Percentiles rank a stretch among this genome's conserved stretches.
These are phyloP conservation scores for Pleurotus eryngii DNA, from an alignment of 768 basidiomycete species.

Conservation along the genomic window DNA sequence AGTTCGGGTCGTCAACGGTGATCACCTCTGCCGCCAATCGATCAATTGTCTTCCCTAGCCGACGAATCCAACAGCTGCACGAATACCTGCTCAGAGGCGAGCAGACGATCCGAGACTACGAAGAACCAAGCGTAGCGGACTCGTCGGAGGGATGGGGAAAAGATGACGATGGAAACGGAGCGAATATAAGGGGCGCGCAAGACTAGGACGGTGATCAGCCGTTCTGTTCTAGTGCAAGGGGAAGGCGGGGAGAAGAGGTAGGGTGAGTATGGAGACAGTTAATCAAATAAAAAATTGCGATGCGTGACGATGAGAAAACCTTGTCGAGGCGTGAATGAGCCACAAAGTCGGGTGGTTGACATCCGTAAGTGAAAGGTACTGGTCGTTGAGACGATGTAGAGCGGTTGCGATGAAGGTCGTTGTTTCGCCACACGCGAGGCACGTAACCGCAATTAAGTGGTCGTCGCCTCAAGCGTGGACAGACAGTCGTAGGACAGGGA, in stretches of 20 bases:
- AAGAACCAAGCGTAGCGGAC: conserved; percentile 2
- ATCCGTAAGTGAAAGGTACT: conserved; percentile 1
- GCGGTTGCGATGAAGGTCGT: conserved; percentile 44
- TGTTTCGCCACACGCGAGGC: conserved; percentile 77
- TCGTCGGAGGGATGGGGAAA: conserved; percentile 12
- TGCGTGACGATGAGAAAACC: conserved; percentile 21
- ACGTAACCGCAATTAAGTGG: conserved; percentile 82
- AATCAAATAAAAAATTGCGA: conserved; percentile 46
- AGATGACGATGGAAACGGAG: conserved; percentile 13
- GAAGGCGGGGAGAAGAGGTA: conserved; percentile 14
- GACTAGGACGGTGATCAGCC: conserved; percentile 43
- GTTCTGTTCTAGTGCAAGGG: conserved; percentile 22
- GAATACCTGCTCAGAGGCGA: neutral
- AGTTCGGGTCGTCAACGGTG: neutral
- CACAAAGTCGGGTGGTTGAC: conserved; percentile 5
- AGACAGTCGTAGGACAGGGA: conserved; percentile 3
- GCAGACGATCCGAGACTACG: conserved; percentile 13
- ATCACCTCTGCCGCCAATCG: conserved; percentile 21
- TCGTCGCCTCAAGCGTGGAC: conserved; percentile 62
- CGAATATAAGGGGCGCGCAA: conserved; percentile 18
- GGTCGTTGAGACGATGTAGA: conserved; percentile 9
- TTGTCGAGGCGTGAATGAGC: neutral
- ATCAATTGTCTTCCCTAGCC: conserved; percentile 21
- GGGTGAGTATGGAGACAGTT: conserved; percentile 32
- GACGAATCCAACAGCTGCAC: conserved; percentile 11